These are phyloP conservation scores for Capsicum rhomboideum DNA, from an alignment of 257 asterid species.

Conservation along the genomic window DNA sequence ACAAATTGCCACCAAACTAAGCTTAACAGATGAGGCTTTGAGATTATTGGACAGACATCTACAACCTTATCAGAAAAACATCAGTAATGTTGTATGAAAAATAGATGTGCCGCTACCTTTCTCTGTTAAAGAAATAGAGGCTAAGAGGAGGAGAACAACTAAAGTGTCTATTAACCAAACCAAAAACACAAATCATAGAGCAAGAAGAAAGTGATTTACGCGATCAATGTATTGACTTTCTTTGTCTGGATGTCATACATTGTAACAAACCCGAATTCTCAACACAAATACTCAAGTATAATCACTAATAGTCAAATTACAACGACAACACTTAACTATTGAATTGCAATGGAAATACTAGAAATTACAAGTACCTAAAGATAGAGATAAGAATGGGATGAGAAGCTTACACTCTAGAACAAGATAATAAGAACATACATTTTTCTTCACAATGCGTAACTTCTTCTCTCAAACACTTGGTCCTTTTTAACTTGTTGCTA, in stretches of 20 bases:
- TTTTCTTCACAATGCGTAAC: too few species aligned
- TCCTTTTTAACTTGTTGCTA: too few species aligned
- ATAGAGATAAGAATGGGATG: too few species aligned
- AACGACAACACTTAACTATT: too few species aligned
- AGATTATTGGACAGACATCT: neutral
- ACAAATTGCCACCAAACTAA: neutral
- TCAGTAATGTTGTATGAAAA: neutral
- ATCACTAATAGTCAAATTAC: too few species aligned
- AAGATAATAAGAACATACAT: too few species aligned
- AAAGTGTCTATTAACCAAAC: neutral
- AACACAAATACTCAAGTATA: too few species aligned
- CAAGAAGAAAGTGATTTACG: conserved; percentile 16
- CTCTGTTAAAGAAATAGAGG: neutral
- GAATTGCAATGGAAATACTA: too few species aligned
- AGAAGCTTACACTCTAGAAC: too few species aligned
- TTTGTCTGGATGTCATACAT: conserved; percentile 44
- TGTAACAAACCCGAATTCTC: too few species aligned
- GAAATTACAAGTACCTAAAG: too few species aligned
- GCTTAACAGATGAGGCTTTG: neutral
- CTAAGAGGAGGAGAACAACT: neutral
- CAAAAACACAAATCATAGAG: neutral
- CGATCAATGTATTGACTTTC: conserved; percentile 46
- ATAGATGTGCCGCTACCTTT: neutral
- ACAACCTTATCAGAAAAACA: neutral
- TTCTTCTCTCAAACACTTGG: too few species aligned